Base-by-base conservation (phyloP, 2,329 filamentous ascomycete genomes). In the Graphilbum fragrans region DNA sequence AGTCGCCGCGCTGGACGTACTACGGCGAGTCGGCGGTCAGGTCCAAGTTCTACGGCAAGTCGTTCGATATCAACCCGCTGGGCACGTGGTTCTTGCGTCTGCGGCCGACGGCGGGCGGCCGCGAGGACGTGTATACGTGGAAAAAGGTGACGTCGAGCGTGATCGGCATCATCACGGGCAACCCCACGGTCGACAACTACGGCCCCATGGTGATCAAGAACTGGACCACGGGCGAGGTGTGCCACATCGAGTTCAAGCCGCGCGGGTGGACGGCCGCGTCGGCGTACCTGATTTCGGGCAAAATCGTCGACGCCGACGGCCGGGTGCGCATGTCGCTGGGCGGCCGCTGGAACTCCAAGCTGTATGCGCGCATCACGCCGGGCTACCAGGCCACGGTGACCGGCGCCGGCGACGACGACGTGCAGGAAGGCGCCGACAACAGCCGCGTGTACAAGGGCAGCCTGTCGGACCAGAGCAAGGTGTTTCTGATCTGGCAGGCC, bases 71-170 rank as follows among this genome's bases (percentile, higher is more conserved):
- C 60, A 93, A 95, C 55, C 88, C 86, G 4, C 74, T 96, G 10
- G 92, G 92, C 27, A 98, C 92, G 8, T 98, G 92, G 92, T 98
- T 96, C 66, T 66, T 96, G 45, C 85, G 74, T 54, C 69, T 98
- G 22, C 80, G 86, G 1, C 86, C 88, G 1, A 74, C 72, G 1
- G 69, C 76, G 3, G 82, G 79, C 16, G 82, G 79, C 10, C 80
- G 82, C 52, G 80, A 84, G 48, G 92, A 98, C 51, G 67, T 95
- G 2, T 98, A 94, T 62, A 95, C 90, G 0, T 98, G 92, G 92
- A 96, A 95, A 64, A 98, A 98, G 65, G 87, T 95, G 17, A 96
- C 88, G 1, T 92, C 87, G 1, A 93, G 88, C 2, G 92, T 98
- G n/a, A 80, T 96, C 45, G 92, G 92, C 44, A 98, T 98, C 60